Conservation (phyloP, 192 early-diverging fungal species). For the Coemansia sp. region DNA sequence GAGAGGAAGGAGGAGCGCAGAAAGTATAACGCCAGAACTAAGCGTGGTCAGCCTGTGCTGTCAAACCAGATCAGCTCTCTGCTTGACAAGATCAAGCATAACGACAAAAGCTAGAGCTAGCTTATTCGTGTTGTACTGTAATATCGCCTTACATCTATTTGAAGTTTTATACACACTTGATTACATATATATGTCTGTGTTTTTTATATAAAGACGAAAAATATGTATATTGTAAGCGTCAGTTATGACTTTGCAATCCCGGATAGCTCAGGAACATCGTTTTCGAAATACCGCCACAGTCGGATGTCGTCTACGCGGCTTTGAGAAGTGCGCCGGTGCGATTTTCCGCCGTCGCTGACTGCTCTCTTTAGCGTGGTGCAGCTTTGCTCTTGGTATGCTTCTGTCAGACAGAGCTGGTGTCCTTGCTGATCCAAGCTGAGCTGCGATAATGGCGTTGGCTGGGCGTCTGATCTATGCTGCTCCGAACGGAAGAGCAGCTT, state of each 20-base stretch:
- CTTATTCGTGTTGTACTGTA: no score
- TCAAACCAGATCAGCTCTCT: conserved; percentile 37
- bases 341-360: not conserved
- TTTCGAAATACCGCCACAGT: conserved; percentile 26
- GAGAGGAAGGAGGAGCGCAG: conserved; percentile 37
- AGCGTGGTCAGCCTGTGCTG: conserved; percentile 42
- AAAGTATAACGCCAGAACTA: conserved; percentile 30
- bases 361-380: not conserved
- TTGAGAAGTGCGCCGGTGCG: not conserved
- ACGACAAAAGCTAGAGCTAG: not conserved
- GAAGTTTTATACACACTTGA: no score
- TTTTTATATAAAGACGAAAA: no score
- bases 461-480: not conserved
- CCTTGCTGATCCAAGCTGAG: no score
- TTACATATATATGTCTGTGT: no score
- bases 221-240: no score
- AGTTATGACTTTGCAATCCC: not conserved
- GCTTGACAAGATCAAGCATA: conserved; percentile 29
- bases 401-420: no score
- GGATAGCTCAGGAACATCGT: conserved; percentile 23
- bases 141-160: no score
- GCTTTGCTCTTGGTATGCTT: not conserved
- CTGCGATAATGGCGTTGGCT: not conserved
- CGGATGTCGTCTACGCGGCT: not conserved
- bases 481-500: not conserved